Conservation (phyloP, 139 green algal species). For the Picochlorum sp. region DNA sequence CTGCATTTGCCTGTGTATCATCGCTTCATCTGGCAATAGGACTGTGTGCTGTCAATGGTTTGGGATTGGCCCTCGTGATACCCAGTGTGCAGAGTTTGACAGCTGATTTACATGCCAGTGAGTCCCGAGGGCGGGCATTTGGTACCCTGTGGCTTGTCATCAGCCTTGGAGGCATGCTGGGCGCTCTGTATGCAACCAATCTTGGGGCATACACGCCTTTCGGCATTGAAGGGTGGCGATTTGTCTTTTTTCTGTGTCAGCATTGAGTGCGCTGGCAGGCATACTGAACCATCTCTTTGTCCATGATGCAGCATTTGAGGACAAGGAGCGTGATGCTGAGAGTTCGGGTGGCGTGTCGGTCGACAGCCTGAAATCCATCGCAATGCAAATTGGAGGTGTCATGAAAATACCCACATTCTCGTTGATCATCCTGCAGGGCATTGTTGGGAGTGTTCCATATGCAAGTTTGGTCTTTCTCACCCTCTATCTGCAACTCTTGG, state of each 20-base stretch:
- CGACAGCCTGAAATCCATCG: not conserved
- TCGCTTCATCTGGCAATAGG: slow-evolving; percentile 31
- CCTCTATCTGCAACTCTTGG: slow-evolving; percentile 45
- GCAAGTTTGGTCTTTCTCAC: slow-evolving; percentile 33
- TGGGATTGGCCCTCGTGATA: slow-evolving; percentile 63
- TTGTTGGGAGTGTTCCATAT: slow-evolving; percentile 30
- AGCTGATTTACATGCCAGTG: slow-evolving; percentile 46
- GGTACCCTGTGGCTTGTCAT: slow-evolving; percentile 48
- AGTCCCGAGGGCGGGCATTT: slow-evolving; percentile 49
- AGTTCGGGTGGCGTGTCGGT: not conserved
- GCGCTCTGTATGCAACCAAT: slow-evolving; percentile 63
- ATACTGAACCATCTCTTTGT: slow-evolving; percentile 23
- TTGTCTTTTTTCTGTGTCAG: slow-evolving; percentile 49
- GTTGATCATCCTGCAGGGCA: slow-evolving; percentile 42
- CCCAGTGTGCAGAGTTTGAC: slow-evolving; percentile 55
- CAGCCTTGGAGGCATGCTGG: slow-evolving; percentile 39
- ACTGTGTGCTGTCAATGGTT: slow-evolving; percentile 57
- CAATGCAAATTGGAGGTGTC: slow-evolving; percentile 19
- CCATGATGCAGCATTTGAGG: slow-evolving; percentile 15
- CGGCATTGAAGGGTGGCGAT: slow-evolving; percentile 55
- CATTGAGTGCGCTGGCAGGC: slow-evolving; percentile 32
- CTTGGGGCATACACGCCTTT: slow-evolving; percentile 27
- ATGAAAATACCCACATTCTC: slow-evolving; percentile 39
- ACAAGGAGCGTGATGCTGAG: not conserved
- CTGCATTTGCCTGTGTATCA: slow-evolving; percentile 29